phyloP scores from a whole-genome alignment of 441 rosid genomes.

The Kokia cookei region DNA sequence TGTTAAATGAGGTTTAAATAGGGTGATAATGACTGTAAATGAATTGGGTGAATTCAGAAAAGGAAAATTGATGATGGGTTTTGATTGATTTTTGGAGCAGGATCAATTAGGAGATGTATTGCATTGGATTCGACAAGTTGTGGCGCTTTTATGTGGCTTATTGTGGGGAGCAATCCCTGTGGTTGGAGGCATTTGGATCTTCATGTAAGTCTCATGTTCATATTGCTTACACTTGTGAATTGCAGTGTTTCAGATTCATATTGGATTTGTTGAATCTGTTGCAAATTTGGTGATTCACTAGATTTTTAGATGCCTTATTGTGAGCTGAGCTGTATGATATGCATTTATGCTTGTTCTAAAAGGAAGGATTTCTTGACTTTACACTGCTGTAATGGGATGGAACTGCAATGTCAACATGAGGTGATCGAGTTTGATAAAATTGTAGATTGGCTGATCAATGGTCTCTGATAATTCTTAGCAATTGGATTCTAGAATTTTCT shows the following conservation, averaged over 20 bases:
- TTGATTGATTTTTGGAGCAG: conserved; percentile 35
- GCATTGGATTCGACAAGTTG: conserved; percentile 94
- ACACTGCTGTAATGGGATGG: background rate
- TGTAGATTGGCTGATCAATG: background rate
- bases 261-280: background rate
- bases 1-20: background rate
- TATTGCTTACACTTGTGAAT: background rate
- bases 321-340: background rate
- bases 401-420: background rate
- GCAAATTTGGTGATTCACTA: background rate
- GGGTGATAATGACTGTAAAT: background rate
- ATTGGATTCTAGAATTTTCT: background rate
- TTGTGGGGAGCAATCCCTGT: conserved; percentile 86
- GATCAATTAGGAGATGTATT: conserved; percentile 97
- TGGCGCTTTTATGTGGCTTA: conserved; percentile 75
- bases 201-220: conserved; percentile 43
- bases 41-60: background rate
- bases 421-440: background rate
- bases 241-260: background rate
- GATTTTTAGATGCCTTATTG: background rate
- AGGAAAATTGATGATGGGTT: background rate
- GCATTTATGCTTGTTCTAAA: background rate
- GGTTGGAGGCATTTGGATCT: conserved; percentile 84
- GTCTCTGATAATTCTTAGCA: background rate
- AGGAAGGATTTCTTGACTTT: background rate